A percentile compares a stretch with the other conserved stretches of the same genome.
Evolutionary conservation across 2,329 filamentous ascomycete genomes (phyloP).

Genomic region (Penicillium capsulatum): DNA sequence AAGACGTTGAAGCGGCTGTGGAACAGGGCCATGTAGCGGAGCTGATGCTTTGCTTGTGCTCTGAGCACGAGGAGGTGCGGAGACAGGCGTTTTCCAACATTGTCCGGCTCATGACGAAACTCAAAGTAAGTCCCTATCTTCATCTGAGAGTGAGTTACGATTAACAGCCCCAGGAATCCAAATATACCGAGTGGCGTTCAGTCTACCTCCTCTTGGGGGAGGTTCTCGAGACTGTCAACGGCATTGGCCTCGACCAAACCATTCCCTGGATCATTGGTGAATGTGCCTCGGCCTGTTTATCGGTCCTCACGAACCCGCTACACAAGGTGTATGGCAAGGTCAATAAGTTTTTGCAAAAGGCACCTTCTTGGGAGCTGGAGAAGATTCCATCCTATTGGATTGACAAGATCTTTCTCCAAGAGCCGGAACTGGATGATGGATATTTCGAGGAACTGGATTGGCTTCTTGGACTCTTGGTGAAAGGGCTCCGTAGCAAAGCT

Average conservation of each 20-base stretch:
- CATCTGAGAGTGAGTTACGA: background rate
- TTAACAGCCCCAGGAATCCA: slow-evolving; percentile 52
- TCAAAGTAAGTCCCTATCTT: slow-evolving; percentile 38
- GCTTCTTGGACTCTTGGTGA: slow-evolving; percentile 67
- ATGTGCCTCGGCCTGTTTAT: slow-evolving; percentile 67
- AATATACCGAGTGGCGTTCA: slow-evolving; percentile 70
- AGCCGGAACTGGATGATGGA: slow-evolving; percentile 67
- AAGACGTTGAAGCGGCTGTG: slow-evolving; percentile 71
- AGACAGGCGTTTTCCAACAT: slow-evolving; percentile 59
- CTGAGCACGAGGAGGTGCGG: slow-evolving; percentile 68
- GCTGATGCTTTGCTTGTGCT: slow-evolving; percentile 71
- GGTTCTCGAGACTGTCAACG: slow-evolving; percentile 67
- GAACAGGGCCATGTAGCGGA: slow-evolving; percentile 70
- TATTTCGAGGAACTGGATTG: slow-evolving; percentile 70
- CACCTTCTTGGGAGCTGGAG: slow-evolving; percentile 66
- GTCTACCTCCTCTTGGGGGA: slow-evolving; percentile 77
- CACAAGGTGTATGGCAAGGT: slow-evolving; percentile 82
- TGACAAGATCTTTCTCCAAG: slow-evolving; percentile 68
- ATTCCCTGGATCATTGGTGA: slow-evolving; percentile 71
- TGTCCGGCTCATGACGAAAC: slow-evolving; percentile 45
- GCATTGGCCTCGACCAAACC: slow-evolving; percentile 52
- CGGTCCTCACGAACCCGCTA: slow-evolving; percentile 68
- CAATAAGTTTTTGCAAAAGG: slow-evolving; percentile 75
- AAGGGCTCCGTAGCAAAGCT: slow-evolving; percentile 56
- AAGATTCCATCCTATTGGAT: slow-evolving; percentile 58